phyloP scores from a whole-genome alignment of 176 grass and related monocot species.

The Lolium multiflorum region DNA sequence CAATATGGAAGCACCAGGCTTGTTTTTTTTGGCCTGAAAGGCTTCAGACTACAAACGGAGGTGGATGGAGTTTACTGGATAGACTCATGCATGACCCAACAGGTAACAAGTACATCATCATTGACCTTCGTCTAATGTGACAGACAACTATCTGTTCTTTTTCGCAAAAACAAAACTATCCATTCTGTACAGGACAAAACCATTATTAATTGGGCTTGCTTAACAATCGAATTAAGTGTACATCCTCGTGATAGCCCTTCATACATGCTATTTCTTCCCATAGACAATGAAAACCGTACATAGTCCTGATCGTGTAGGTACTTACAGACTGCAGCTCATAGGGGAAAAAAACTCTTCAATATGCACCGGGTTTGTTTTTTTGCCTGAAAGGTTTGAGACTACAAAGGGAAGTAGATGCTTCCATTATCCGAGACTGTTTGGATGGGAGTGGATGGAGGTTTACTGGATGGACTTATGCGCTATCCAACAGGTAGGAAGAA shows the following conservation, averaged over 20 bases:
- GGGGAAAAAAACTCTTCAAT: not conserved
- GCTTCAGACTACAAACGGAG: not conserved
- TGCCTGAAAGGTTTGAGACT: not conserved
- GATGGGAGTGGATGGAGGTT: not conserved
- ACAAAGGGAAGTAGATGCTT: not conserved
- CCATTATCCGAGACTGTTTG: not conserved
- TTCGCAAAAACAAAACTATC: not conserved
- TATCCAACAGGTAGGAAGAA: not conserved
- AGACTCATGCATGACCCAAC: not conserved
- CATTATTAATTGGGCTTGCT: not conserved
- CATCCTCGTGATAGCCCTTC: slow-evolving; percentile 24
- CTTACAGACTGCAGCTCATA: slow-evolving; percentile 30
- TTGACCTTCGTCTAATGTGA: too few relatives aligned
- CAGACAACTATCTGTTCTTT: too few relatives aligned
- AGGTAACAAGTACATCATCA: too few relatives aligned
- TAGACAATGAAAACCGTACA: slow-evolving; percentile 16
- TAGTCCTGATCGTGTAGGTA: slow-evolving; percentile 9
- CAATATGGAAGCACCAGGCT: not conserved
- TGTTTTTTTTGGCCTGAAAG: not conserved
- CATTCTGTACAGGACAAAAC: not conserved
- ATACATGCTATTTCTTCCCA: slow-evolving; percentile 5
- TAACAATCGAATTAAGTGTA: not conserved
- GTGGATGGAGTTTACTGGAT: not conserved
- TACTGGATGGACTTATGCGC: not conserved
- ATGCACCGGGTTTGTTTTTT: not conserved